These are phyloP conservation scores for Clarireedia paspali DNA, from an alignment of 2,329 filamentous ascomycete genomes.

Conservation along the genomic window DNA sequence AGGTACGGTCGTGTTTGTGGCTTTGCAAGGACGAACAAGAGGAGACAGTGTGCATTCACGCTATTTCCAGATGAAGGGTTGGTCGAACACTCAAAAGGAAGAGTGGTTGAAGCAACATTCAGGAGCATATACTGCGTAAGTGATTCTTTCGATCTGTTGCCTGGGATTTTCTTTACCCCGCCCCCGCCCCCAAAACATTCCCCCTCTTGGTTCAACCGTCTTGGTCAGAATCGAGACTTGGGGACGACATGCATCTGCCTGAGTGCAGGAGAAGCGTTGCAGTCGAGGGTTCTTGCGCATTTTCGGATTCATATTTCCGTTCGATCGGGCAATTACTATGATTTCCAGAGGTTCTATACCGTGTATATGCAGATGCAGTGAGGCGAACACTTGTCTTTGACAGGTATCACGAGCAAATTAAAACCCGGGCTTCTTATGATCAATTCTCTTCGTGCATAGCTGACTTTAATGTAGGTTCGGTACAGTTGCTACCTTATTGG, in stretches of 20 bases:
- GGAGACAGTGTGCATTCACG: conserved; percentile 41
- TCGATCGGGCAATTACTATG: neutral
- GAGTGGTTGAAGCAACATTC: conserved; percentile 63
- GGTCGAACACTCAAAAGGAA: conserved; percentile 56
- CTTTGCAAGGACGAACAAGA: conserved; percentile 55
- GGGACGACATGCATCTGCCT: too few species aligned
- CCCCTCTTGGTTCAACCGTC: neutral
- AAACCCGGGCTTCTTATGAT: neutral
- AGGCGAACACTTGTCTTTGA: neutral
- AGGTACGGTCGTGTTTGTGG: conserved; percentile 73
- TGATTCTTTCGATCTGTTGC: neutral
- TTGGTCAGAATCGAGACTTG: neutral
- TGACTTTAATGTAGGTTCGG: conserved; percentile 54
- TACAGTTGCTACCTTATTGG: conserved; percentile 66
- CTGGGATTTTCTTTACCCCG: neutral
- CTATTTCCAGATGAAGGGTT: conserved; percentile 89
- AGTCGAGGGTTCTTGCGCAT: neutral
- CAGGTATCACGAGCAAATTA: conserved; percentile 1
- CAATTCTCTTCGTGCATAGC: neutral
- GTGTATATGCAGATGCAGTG: neutral
- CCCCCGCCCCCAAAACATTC: too few species aligned
- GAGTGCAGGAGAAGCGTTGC: too few species aligned
- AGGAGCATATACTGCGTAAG: conserved; percentile 75
- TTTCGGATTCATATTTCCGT: neutral
- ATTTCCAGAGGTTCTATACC: neutral